Evolutionary conservation across 805 yeast species (phyloP), one percentile per base, ranked within the genome.

Genomic region (Scheffersomyces coipomensis): DNA sequence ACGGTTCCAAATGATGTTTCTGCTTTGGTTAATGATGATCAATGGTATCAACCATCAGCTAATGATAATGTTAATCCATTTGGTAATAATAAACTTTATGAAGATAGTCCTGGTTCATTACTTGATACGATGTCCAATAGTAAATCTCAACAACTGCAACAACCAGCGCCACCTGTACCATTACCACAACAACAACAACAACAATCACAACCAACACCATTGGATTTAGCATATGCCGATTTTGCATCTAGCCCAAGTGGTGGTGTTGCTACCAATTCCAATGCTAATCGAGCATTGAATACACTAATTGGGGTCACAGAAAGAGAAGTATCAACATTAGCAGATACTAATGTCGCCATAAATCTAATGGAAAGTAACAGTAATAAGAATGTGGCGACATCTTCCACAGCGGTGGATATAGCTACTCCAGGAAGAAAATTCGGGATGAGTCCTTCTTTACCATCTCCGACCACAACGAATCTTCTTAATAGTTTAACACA

Each of bases 31-130:
- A 30, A 13, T 8, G 18, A 36, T 4, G 34, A 42, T n/a, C 38
- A 34, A 34, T 43, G 43, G 46, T 26, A 29, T 15, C 32, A 27
- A 27, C 37, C 24, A 32, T 5, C 31, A 15, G 27, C 12, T 24
- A 23, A 21, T 23, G 34, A 23, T 32, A 27, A 17, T 5, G 9
- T 18, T n/a, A 17, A 4, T 5, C 16, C 33, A 8, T 21, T 23
- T 2, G 16, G 16, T 29, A 34, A 33, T 1, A 31, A 13, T 8
- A 39, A 34, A n/a, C 12, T 35, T 3, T 17, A 17, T 9, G 26
- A 11, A 19, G 22, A 24, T 19, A 31, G 30, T 13, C 18, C 30
- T 6, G 30, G n/a, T 4, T 8, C 17, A 13, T 15, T 27, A 27
- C 12, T 27, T 5, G 12, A 10, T 27, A 18, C n/a, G 15, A 27